Base-by-base conservation (phyloP, 164 flowering plant species). In the Berberis vulgaris region DNA sequence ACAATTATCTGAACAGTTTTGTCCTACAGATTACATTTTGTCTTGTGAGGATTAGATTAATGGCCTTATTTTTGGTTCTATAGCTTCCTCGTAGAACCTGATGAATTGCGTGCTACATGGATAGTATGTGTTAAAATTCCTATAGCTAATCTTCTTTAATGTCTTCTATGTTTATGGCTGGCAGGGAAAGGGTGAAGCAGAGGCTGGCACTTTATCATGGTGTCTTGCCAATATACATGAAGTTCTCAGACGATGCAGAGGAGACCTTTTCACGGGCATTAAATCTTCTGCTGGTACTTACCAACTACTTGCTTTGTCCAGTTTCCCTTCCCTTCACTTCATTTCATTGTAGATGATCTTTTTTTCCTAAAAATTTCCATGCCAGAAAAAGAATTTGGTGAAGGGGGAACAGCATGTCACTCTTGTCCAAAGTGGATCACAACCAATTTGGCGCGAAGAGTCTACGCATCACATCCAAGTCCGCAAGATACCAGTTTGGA, bases 391-490 rank as follows among this genome's bases (percentile, higher is more conserved):
- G 68, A 76, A 76, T 57, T 71, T 82, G 66, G 12, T 91, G 76
- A 77, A 73, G 73, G 87, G 81, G 67, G 98, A 91, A 9, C 83
- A 86, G 67, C 76, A 86, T 69, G 96, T 91, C 13, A 87, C 97
- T 43, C 86, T 94, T 69, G 97, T 91, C 55, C 97, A 91, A 72
- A 94, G 98, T 76, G 98, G 98, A 62, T 80, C 85, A 2, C 97
- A 91, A 66, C 93, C 98, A 47, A 94, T 91, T 68, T 94, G 98
- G 98, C 96, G 98, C 43, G 45, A 57, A 62, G 88, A 94, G 63
- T 90, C 98, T 62, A 80, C 87, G 38, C 98, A 94, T 70, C 90
- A 88, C 75, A 94, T 94, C 66, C 97, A 88, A 84, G 98, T 91
- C 26, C 86, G 97, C 39, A 80, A 80, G 80, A 85, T 88, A 69